These are phyloP conservation scores for Vachellia collinsii DNA, from an alignment of 306 rosid species.

Conservation along the genomic window DNA sequence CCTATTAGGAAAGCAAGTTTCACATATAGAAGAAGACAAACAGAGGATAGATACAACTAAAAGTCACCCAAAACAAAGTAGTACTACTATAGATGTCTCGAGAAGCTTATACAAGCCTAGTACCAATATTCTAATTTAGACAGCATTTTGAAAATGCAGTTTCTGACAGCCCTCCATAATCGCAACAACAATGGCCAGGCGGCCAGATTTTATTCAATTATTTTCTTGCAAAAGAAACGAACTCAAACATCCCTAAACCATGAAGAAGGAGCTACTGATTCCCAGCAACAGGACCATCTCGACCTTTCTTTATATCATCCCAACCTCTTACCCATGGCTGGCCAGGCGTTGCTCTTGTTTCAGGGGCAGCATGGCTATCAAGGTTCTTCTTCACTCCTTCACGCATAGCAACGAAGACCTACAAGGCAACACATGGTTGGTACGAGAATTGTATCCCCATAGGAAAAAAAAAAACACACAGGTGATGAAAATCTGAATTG, in stretches of 20 bases:
- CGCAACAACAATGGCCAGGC: conserved; percentile 3
- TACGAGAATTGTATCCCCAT: conserved; percentile 29
- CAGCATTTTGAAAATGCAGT: not conserved
- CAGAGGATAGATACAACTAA: not conserved
- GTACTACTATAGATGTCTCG: conserved; percentile 15
- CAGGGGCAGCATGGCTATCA: conserved; percentile 64
- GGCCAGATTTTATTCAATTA: conserved; percentile 29
- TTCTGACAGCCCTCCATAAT: conserved; percentile 15
- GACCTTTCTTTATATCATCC: conserved; percentile 82
- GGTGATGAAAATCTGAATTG: conserved; percentile 8
- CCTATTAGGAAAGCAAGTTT: not conserved
- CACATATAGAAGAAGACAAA: not conserved
- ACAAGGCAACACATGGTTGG: conserved; percentile 35
- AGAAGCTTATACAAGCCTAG: conserved; percentile 21
- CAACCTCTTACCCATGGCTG: conserved; percentile 94
- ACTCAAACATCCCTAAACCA: not conserved
- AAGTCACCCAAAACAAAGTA: not conserved
- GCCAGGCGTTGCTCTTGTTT: conserved; percentile 80
- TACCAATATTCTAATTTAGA: too few species aligned
- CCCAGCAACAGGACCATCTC: conserved; percentile 67
- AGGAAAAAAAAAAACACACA: not conserved
- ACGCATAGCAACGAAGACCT: conserved; percentile 74
- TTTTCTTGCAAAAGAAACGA: conserved; percentile 24
- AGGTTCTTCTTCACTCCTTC: conserved; percentile 64
- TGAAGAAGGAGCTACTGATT: conserved; percentile 61